phyloP scores from a whole-genome alignment of 495 filamentous ascomycete species.

The Trypethelium eluteriae region DNA sequence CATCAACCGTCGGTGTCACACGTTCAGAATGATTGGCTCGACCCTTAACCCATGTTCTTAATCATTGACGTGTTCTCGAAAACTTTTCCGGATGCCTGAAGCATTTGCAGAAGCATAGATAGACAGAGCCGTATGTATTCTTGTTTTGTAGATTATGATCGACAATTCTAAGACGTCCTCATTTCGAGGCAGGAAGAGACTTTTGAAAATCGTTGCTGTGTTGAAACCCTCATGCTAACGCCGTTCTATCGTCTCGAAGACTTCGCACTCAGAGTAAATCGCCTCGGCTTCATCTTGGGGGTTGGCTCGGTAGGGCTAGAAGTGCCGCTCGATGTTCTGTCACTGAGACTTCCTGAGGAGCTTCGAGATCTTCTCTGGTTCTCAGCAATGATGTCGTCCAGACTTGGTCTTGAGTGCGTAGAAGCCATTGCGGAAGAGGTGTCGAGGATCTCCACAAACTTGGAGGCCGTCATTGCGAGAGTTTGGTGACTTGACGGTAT shows the following conservation, averaged over 20 bases:
- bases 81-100: background rate
- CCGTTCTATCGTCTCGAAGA: background rate
- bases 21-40: too few relatives aligned
- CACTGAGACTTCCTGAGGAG: constrained; percentile 6
- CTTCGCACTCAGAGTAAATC: constrained; percentile 7
- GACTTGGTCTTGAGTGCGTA: constrained; percentile 28
- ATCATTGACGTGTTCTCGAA: background rate
- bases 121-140: background rate
- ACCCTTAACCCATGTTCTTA: too few relatives aligned
- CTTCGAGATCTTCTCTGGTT: constrained; percentile 28
- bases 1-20: too few relatives aligned
- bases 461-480: constrained; percentile 24
- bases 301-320: constrained; percentile 8
- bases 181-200: too few relatives aligned
- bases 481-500: background rate
- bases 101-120: background rate
- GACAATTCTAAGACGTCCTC: background rate
- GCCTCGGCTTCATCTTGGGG: background rate
- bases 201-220: too few relatives aligned
- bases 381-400: constrained; percentile 33
- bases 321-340: constrained; percentile 2
- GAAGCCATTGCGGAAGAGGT: constrained; percentile 19
- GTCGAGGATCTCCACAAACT: constrained; percentile 35
- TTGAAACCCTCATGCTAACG: background rate
- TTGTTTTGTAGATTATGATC: background rate